Evolutionary conservation across 1,139 yeast genomes (phyloP).

Genomic region (Spencermartinsiella ligniputridi): DNA sequence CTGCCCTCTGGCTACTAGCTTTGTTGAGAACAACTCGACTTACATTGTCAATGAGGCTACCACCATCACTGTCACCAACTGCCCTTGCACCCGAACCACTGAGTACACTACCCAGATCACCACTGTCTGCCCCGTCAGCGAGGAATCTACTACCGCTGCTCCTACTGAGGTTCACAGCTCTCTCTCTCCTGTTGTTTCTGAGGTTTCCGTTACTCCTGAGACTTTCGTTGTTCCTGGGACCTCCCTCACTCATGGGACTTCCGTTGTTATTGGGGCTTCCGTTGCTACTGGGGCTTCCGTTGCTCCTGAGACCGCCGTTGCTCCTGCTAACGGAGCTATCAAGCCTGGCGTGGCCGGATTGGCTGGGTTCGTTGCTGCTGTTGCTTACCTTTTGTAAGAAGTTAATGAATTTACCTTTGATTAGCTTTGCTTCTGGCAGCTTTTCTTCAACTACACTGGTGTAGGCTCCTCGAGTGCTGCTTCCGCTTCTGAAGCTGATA

Average conservation of each 20-base stretch:
- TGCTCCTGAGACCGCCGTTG: constrained; percentile 13
- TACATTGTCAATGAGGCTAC: constrained; percentile 40
- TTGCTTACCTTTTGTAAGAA: constrained; percentile 36
- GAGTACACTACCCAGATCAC: constrained; percentile 40
- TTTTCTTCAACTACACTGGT: background rate
- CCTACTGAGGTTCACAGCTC: constrained; percentile 14
- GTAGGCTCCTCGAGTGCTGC: background rate
- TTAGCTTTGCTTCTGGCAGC: background rate
- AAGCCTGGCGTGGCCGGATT: constrained; percentile 26
- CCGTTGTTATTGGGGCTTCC: constrained; percentile 10
- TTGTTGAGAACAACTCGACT: constrained; percentile 36
- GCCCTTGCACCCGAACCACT: constrained; percentile 55
- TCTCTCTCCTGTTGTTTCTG: constrained; percentile 10
- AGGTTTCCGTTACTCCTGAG: constrained; percentile 6
- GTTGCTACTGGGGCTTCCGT: constrained; percentile 16
- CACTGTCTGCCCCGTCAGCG: constrained; percentile 37
- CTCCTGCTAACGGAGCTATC: constrained; percentile 18
- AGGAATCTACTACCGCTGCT: constrained; percentile 26
- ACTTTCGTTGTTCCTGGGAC: constrained; percentile 10
- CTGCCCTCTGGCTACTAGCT: constrained; percentile 42
- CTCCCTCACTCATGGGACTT: constrained; percentile 7
- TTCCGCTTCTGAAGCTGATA: background rate
- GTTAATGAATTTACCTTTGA: background rate
- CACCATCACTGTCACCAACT: constrained; percentile 41
- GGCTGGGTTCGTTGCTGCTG: constrained; percentile 37